These are phyloP conservation scores for Vinca minor DNA, from an alignment of 257 asterid species.

Conservation along the genomic window DNA sequence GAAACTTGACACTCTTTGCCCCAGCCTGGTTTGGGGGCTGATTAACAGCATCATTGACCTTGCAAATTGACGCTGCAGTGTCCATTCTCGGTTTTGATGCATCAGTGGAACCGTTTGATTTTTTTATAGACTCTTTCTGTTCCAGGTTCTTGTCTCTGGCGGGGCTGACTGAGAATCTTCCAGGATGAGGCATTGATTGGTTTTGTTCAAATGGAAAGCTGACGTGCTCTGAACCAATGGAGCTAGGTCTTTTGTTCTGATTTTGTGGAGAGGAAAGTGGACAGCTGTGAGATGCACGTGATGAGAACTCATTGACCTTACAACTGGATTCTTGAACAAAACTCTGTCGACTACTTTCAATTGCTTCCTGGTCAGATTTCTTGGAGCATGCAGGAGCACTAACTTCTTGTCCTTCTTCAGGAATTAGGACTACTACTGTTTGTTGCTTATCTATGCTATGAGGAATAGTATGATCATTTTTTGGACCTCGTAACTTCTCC, in stretches of 20 bases:
- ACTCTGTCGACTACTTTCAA: constrained; percentile 19
- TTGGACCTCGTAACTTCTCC: neutral
- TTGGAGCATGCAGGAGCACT: neutral
- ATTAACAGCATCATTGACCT: constrained; percentile 8
- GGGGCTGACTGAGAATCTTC: constrained; percentile 28
- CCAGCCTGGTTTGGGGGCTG: constrained; percentile 9
- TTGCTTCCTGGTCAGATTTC: neutral
- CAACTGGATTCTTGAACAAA: constrained; percentile 19
- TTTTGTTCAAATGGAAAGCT: constrained; percentile 17
- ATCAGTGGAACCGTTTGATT: constrained; percentile 20
- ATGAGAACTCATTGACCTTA: constrained; percentile 10
- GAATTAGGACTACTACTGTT: constrained; percentile 5
- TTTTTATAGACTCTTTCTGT: constrained; percentile 20
- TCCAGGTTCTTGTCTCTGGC: constrained; percentile 24
- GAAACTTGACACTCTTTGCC: constrained; percentile 6
- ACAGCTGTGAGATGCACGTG: constrained; percentile 16
- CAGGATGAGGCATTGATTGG: constrained; percentile 15
- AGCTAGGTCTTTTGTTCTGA: constrained; percentile 16
- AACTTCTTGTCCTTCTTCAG: constrained; percentile 3
- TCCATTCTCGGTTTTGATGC: constrained; percentile 17
- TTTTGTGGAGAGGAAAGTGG: constrained; percentile 19
- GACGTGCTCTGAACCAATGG: constrained; percentile 11
- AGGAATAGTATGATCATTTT: neutral
- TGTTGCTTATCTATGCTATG: neutral
- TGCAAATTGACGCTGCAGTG: constrained; percentile 7